Conservation (phyloP, 2,329 filamentous ascomycete genomes). For the Uncinocarpus reesii region DNA sequence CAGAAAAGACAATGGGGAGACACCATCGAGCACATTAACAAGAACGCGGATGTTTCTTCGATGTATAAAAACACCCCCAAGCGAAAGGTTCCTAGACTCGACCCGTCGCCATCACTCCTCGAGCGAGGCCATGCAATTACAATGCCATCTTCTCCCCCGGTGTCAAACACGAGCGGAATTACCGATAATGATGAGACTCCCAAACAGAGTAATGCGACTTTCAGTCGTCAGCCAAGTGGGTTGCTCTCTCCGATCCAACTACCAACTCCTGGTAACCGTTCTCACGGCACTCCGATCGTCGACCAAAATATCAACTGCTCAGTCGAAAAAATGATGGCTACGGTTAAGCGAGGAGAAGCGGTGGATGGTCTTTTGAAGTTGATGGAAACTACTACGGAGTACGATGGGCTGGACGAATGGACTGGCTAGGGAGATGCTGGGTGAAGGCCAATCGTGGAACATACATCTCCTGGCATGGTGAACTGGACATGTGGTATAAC, state of each 20-base stretch:
- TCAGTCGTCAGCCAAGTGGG: constrained; percentile 3
- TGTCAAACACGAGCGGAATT: constrained; percentile 15
- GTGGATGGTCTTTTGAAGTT: constrained; percentile 33
- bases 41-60: background rate
- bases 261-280: constrained; percentile 25
- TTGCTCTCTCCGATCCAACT: constrained; percentile 28
- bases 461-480: too few relatives aligned
- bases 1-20: background rate
- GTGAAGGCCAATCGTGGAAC: too few relatives aligned
- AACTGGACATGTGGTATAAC: background rate
- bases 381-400: constrained; percentile 29
- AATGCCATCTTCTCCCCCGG: constrained; percentile 19
- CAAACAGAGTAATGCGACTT: constrained; percentile 18
- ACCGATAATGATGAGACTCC: constrained; percentile 14
- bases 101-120: constrained; percentile 7
- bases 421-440: background rate
- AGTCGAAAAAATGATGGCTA: constrained; percentile 18
- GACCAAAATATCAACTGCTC: constrained; percentile 15
- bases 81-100: constrained; percentile 5
- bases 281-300: constrained; percentile 8
- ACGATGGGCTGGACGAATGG: constrained; percentile 18
- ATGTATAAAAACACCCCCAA: background rate
- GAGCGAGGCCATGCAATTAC: constrained; percentile 7
- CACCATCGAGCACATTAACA: constrained; percentile 9
- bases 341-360: constrained; percentile 29